Conservation (phyloP, 805 yeast species). For the Yarrowia keelungensis region DNA sequence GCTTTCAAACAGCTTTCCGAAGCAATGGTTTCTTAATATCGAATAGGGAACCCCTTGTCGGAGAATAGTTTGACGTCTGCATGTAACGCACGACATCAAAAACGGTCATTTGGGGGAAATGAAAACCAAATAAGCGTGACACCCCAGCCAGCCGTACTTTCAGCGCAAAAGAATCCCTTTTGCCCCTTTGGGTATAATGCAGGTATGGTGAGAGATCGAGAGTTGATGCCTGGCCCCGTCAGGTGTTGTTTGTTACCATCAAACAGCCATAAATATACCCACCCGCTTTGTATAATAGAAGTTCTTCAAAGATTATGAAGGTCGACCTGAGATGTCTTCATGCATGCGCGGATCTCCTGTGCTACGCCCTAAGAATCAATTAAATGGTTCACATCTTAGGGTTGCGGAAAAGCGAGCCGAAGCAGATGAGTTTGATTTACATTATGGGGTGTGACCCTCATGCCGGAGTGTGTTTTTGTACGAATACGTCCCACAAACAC, state of each 20-base stretch:
- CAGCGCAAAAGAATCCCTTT: slow-evolving; percentile 11
- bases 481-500: too few species aligned
- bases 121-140: slow-evolving; percentile 1
- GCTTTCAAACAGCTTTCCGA: slow-evolving; percentile 19
- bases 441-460: too few species aligned
- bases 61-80: neutral
- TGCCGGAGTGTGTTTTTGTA: too few species aligned
- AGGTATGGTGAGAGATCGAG: neutral
- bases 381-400: neutral
- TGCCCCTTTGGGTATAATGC: slow-evolving; percentile 13
- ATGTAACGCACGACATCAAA: slow-evolving; percentile 4
- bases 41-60: neutral
- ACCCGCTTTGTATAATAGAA: too few species aligned
- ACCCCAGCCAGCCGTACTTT: slow-evolving; percentile 8
- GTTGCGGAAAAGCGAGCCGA: slow-evolving; percentile 18
- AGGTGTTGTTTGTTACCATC: too few species aligned
- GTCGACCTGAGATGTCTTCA: too few species aligned
- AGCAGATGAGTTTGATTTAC: neutral
- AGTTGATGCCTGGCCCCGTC: too few species aligned
- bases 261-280: too few species aligned
- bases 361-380: too few species aligned
- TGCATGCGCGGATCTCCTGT: too few species aligned
- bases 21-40: slow-evolving; percentile 10
- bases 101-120: slow-evolving; percentile 19
- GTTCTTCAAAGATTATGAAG: too few species aligned